These are phyloP conservation scores for Acer saccharum DNA, from an alignment of 345 rosid genomes.

Conservation along the genomic window DNA sequence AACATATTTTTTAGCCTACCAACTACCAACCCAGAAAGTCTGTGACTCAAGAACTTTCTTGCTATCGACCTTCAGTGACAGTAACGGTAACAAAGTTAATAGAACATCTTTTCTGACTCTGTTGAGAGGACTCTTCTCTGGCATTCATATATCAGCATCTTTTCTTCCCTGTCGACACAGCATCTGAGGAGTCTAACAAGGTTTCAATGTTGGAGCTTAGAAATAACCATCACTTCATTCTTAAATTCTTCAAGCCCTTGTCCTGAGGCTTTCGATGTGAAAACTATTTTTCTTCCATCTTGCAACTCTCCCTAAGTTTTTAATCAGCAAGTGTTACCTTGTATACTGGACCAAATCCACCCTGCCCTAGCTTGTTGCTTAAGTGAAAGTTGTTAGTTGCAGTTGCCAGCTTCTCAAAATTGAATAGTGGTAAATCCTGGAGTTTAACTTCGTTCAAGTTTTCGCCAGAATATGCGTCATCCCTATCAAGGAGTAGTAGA, in stretches of 20 bases:
- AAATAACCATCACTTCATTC: too few species aligned
- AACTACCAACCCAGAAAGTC: too few species aligned
- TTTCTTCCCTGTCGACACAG: too few species aligned
- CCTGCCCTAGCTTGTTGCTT: slow-evolving; percentile 33
- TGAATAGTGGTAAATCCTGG: too few species aligned
- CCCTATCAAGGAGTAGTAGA: neutral
- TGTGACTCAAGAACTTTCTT: neutral
- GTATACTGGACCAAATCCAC: slow-evolving; percentile 44
- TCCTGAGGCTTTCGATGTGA: too few species aligned
- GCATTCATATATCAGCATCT: too few species aligned
- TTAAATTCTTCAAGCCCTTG: too few species aligned
- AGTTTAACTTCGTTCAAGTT: neutral
- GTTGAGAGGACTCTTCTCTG: neutral
- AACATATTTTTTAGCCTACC: too few species aligned
- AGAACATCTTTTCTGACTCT: neutral
- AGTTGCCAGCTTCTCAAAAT: neutral
- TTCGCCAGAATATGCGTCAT: neutral
- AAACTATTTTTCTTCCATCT: too few species aligned
- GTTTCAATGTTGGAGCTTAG: too few species aligned
- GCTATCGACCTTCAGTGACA: neutral
- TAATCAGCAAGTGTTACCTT: slow-evolving; percentile 21
- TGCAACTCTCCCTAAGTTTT: too few species aligned
- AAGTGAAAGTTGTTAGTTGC: slow-evolving; percentile 30
- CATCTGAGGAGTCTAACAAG: too few species aligned
- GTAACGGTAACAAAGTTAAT: neutral